Conservation (phyloP, 805 yeast species). For the Kodamaea hsintzibuensis region DNA sequence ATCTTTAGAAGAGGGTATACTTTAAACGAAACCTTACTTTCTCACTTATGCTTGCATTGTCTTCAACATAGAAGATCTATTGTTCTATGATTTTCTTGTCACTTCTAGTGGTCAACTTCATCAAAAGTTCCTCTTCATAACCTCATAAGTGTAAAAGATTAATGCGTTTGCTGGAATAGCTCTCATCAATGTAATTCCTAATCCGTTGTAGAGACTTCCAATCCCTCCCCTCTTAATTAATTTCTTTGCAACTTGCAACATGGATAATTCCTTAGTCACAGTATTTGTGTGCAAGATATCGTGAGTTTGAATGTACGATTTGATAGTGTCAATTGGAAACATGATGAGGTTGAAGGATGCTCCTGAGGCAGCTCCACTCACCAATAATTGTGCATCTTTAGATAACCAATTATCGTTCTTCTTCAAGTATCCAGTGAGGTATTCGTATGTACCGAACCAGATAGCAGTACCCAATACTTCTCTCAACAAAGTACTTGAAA, state of each 20-base stretch:
- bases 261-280: not conserved
- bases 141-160: constrained; percentile 79
- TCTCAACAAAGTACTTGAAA: constrained; percentile 73
- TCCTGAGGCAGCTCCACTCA: constrained; percentile 89
- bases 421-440: constrained; percentile 41
- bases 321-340: constrained; percentile 90
- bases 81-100: too few relatives aligned
- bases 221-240: constrained; percentile 53
- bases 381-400: constrained; percentile 52
- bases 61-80: too few relatives aligned
- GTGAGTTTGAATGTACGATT: constrained; percentile 78
- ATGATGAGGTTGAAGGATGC: constrained; percentile 73
- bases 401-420: constrained; percentile 15
- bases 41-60: too few relatives aligned
- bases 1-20: too few relatives aligned
- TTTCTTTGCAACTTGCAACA: constrained; percentile 5
- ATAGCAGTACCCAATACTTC: constrained; percentile 90
- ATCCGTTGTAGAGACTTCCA: constrained; percentile 75
- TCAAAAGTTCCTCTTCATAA: constrained; percentile 38
- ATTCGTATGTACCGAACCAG: constrained; percentile 91
- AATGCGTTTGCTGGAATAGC: constrained; percentile 90
- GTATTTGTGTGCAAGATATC: constrained; percentile 24
- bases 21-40: too few relatives aligned
- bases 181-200: constrained; percentile 76
- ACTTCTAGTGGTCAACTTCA: too few relatives aligned